Base-by-base conservation (phyloP, 352 stramenopile species). In the Globisporangium barbulae region DNA sequence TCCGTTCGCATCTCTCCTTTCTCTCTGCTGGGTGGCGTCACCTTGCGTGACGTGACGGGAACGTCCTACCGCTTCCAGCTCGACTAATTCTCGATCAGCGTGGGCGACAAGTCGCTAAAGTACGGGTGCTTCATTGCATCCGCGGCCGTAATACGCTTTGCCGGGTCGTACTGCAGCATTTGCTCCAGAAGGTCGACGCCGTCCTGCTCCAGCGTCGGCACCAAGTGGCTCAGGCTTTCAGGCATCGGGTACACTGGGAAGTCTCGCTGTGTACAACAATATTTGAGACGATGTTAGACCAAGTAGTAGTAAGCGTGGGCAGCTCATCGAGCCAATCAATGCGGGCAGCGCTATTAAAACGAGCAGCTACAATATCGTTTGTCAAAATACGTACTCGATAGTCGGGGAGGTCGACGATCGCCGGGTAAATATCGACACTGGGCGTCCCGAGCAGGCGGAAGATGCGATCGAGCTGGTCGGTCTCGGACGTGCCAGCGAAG, bases 371-470 rank as follows among this genome's bases (percentile, higher is more conserved):
- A 53, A 35, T 0, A 35, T 9, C 12, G 13, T 3, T 33, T 21
- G 10, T n/a, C 17, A 15, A n/a, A 45, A 35, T 25, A 76, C 82
- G 71, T 71, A 96, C 88, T 74, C 92, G 80, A 69, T 98, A 99
- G 60, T 99, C 97, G 9, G 98, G 98, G 54, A 99, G 81, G 53
- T 99, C 94, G 9, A 97, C 85, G 53, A 99, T 97, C 19, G 85
- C 93, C 3, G 97, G 97, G 81, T 98, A 99, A 53, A 97, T 97
- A 22, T 92, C 83, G 22, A 85, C 58, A 5, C 81, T 97, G 3
- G 98, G 97, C 50, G 98, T 99, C 48, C 98, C 98, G 28, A 99
- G 77, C 19, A 98, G 72, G 30, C 94, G 90, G 83, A 99, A 99
- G 64, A 99, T 99, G 37, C 94, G 92, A 67, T 98, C 89, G n/a